Conservation (phyloP, 345 rosid species). For the Lepidium sativum region DNA sequence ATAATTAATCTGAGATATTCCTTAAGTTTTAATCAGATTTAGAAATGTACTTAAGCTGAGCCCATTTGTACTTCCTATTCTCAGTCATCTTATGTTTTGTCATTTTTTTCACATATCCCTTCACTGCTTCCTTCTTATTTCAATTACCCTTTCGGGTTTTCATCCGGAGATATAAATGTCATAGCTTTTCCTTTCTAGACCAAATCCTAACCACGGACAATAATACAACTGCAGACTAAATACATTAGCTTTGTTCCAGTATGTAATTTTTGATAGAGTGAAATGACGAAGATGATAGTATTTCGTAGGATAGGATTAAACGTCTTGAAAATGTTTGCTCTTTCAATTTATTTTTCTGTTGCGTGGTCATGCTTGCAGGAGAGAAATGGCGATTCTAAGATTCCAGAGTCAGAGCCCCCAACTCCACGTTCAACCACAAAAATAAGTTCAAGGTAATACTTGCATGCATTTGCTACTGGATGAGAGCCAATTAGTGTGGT, state of each 20-base stretch:
- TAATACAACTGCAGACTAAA: not conserved
- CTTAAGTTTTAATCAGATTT: not conserved
- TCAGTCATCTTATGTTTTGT: not conserved
- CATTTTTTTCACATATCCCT: not conserved
- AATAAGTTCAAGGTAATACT: slow-evolving; percentile 68
- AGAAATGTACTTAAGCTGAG: no score
- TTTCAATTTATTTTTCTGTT: slow-evolving; percentile 5
- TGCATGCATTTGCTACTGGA: not conserved
- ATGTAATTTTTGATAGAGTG: not conserved
- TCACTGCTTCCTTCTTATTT: not conserved
- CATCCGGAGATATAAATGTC: not conserved
- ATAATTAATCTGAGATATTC: not conserved
- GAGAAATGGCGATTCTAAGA: slow-evolving; percentile 67
- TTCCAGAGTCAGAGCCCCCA: slow-evolving; percentile 92
- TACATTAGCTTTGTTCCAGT: not conserved
- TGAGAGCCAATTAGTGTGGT: not conserved
- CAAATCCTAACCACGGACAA: not conserved
- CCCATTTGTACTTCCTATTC: not conserved
- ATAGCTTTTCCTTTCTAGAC: not conserved
- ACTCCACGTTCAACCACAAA: slow-evolving; percentile 84
- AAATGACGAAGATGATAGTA: not conserved
- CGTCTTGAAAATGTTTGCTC: not conserved
- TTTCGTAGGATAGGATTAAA: not conserved
- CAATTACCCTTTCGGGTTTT: not conserved
- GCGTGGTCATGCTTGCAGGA: slow-evolving; percentile 48